Conservation (phyloP, 108 stramenopile species). For the Cyclotella kingstonii region DNA sequence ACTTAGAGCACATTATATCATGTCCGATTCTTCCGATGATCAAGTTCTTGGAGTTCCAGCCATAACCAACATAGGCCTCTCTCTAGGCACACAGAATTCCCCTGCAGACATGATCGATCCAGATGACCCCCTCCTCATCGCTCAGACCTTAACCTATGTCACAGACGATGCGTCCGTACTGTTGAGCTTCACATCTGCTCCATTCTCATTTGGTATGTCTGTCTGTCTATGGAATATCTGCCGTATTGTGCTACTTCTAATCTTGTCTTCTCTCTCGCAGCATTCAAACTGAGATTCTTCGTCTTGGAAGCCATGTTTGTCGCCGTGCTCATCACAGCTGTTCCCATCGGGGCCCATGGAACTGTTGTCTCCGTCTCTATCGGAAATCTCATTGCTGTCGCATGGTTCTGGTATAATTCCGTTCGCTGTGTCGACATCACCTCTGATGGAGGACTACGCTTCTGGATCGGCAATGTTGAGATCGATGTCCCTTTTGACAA, state of each 20-base stretch:
- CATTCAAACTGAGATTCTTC: slow-evolving; percentile 78
- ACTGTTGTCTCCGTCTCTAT: slow-evolving; percentile 77
- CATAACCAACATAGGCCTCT: slow-evolving; percentile 17
- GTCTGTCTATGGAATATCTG: not conserved
- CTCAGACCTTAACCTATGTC: slow-evolving; percentile 85
- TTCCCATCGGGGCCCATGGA: slow-evolving; percentile 83
- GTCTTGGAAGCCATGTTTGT: slow-evolving; percentile 71
- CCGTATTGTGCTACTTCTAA: not conserved
- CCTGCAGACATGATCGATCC: slow-evolving; percentile 29
- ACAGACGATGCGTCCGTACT: slow-evolving; percentile 85
- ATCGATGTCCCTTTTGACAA: slow-evolving; percentile 85
- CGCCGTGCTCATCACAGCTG: slow-evolving; percentile 60
- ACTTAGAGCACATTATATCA: too few relatives aligned
- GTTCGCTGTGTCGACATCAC: slow-evolving; percentile 85
- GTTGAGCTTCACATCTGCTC: slow-evolving; percentile 75
- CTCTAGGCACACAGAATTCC: not conserved
- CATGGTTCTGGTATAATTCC: slow-evolving; percentile 90
- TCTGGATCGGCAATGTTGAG: slow-evolving; percentile 91
- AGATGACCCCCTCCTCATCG: slow-evolving; percentile 85
- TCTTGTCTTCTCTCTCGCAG: slow-evolving; percentile 28
- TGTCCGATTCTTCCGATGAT: too few relatives aligned
- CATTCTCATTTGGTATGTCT: slow-evolving; percentile 72
- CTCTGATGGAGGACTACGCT: slow-evolving; percentile 74
- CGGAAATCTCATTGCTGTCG: slow-evolving; percentile 73
- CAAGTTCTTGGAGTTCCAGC: slow-evolving; percentile 7